A percentile compares a stretch with the other conserved stretches of the same genome.
Conservation (phyloP, 805 yeast species). For the Teunomyces gatunensis region DNA sequence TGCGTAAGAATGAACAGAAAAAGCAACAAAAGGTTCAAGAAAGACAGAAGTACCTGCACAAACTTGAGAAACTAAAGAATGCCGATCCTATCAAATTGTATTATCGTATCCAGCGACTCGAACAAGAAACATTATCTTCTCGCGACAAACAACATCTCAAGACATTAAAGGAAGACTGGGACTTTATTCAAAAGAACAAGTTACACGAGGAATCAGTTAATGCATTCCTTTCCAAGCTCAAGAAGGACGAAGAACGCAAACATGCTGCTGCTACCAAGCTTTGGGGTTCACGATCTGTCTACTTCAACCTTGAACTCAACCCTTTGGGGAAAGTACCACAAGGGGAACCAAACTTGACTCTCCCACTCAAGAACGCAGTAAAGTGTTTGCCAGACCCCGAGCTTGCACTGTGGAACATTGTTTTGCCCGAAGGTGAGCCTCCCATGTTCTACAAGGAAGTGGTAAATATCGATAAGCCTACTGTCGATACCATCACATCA, state of each 20-base stretch:
- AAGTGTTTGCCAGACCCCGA: neutral
- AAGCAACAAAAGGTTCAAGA: constrained; percentile 35
- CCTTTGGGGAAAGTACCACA: constrained; percentile 56
- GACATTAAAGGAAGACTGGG: constrained; percentile 39
- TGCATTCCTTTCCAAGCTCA: constrained; percentile 19
- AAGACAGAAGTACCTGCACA: constrained; percentile 33
- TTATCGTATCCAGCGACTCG: constrained; percentile 31
- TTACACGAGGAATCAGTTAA: constrained; percentile 31
- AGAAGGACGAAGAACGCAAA: constrained; percentile 16
- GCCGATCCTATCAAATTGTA: constrained; percentile 36
- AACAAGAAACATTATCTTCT: constrained; percentile 13
- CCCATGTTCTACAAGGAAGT: constrained; percentile 48
- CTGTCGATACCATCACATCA: constrained; percentile 8
- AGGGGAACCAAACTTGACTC: constrained; percentile 23
- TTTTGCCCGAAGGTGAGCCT: constrained; percentile 40
- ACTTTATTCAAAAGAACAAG: constrained; percentile 31
- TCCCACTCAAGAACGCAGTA: constrained; percentile 22
- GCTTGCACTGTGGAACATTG: constrained; percentile 19
- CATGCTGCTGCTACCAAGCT: constrained; percentile 21
- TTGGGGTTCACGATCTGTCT: constrained; percentile 51
- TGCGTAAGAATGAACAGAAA: constrained; percentile 34
- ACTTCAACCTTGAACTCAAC: constrained; percentile 66
- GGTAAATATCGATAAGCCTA: constrained; percentile 23
- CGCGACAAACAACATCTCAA: constrained; percentile 20
- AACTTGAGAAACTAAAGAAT: constrained; percentile 21